Percentiles rank a stretch among this genome's conserved stretches.
These are phyloP conservation scores for Aspergillus taichungensis DNA, from an alignment of 495 filamentous ascomycete genomes.

Conservation along the genomic window DNA sequence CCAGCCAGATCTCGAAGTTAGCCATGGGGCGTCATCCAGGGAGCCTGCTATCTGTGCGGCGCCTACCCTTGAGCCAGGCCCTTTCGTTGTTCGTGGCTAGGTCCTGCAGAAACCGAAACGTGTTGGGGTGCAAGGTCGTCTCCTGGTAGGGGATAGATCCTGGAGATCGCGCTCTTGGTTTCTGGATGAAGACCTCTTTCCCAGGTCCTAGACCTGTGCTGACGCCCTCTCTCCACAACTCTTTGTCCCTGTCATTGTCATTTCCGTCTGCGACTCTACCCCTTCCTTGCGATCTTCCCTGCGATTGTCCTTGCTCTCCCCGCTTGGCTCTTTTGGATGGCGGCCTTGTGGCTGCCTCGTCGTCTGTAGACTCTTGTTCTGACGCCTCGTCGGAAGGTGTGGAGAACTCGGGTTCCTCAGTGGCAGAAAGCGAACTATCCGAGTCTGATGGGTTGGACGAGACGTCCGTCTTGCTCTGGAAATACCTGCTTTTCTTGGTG, in stretches of 20 bases:
- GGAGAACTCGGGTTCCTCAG: conserved; percentile 10
- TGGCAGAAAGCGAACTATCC: conserved; percentile 21
- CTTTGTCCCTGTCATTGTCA: conserved; percentile 29
- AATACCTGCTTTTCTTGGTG: conserved; percentile 51
- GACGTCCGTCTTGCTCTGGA: conserved; percentile 16
- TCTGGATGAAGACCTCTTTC: conserved; percentile 57
- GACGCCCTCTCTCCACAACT: conserved; percentile 51
- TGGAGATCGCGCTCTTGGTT: conserved; percentile 58
- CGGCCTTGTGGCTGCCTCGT: conserved; percentile 20
- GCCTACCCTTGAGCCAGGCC: conserved; percentile 67
- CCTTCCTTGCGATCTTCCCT: conserved; percentile 3
- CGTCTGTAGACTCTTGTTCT: conserved; percentile 17
- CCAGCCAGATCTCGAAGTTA: conserved; percentile 2
- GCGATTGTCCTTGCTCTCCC: conserved; percentile 8
- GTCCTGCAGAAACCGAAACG: conserved; percentile 66
- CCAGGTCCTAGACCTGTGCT: conserved; percentile 50
- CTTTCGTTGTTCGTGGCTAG: conserved; percentile 71
- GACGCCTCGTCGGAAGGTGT: conserved; percentile 16
- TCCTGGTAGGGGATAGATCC: conserved; percentile 60
- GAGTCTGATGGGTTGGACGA: no score
- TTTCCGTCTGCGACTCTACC: neutral
- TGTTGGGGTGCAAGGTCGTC: conserved; percentile 70
- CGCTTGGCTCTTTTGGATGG: conserved; percentile 6
- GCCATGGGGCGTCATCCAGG: neutral
- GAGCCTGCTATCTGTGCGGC: neutral